Conservation (phyloP, 2,329 filamentous ascomycete species). For the Curvularia hawaiiensis region DNA sequence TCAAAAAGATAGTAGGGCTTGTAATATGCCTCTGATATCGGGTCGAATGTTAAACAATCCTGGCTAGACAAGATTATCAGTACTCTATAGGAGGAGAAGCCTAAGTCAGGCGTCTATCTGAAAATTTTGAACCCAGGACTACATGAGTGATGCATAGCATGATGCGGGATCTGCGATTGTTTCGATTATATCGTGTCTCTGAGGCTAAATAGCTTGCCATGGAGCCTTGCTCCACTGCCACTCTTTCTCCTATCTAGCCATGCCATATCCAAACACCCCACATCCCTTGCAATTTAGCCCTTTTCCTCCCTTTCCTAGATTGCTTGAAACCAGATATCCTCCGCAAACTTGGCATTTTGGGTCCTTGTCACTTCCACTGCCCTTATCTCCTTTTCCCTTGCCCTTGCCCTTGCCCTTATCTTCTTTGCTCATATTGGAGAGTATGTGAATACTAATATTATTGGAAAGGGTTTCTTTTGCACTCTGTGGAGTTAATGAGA, state of each 20-base stretch:
- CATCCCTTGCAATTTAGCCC: background rate
- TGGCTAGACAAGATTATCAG: background rate
- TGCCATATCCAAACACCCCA: background rate
- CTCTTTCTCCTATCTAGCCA: too few relatives aligned
- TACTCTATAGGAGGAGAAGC: background rate
- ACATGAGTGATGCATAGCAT: background rate
- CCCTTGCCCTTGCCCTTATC: background rate
- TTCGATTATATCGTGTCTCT: background rate
- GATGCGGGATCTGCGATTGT: background rate
- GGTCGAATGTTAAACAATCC: background rate
- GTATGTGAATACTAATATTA: background rate
- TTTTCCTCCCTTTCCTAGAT: background rate
- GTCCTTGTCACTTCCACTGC: background rate
- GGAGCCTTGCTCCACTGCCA: background rate
- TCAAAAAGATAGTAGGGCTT: background rate
- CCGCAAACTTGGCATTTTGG: background rate
- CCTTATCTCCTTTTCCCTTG: background rate
- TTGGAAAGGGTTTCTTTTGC: background rate
- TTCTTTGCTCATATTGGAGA: background rate
- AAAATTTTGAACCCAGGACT: background rate
- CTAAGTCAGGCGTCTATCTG: fast-evolving
- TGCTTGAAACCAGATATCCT: background rate
- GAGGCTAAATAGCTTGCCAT: background rate
- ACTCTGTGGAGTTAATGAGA: background rate
- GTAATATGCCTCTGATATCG: background rate